Evolutionary conservation across 768 basidiomycete species (phyloP).

Genomic region (Boletus edulis): DNA sequence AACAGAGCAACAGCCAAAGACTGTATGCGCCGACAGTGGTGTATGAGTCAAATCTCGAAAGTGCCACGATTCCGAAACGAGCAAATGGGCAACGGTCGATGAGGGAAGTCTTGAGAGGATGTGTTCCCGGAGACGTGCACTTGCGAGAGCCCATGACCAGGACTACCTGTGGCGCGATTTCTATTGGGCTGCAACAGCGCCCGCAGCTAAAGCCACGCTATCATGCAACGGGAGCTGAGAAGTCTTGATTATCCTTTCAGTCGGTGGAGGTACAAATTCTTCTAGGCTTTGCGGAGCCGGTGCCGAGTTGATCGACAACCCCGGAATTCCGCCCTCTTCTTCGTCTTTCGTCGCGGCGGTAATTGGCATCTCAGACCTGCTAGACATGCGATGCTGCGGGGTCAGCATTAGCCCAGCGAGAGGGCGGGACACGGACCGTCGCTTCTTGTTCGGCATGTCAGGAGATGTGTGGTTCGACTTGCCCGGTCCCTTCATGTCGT

Average conservation of each 20-base stretch:
- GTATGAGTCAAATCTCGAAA: conserved; percentile 1
- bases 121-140: conserved; percentile 1
- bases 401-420: conserved; percentile 20
- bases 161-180: neutral
- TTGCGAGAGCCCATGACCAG: conserved; percentile 1
- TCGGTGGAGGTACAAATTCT: conserved; percentile 39
- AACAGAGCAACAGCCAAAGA: conserved; percentile 15
- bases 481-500: conserved; percentile 49
- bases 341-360: conserved; percentile 33
- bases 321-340: conserved; percentile 38
- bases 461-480: conserved; percentile 63
- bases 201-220: conserved; percentile 53
- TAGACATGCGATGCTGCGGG: conserved; percentile 29
- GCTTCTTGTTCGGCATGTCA: conserved; percentile 77
- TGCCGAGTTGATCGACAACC: conserved; percentile 30
- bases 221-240: conserved; percentile 63
- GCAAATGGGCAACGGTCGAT: neutral
- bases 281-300: conserved; percentile 35
- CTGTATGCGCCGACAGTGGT: conserved; percentile 7
- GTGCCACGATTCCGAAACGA: conserved; percentile 5
- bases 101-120: neutral
- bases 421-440: conserved; percentile 58
- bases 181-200: conserved; percentile 35
- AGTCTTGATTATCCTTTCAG: conserved; percentile 48
- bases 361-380: conserved; percentile 41